Evolutionary conservation across 805 yeast genomes (phyloP).

Genomic region (Candida silvicultrix): DNA sequence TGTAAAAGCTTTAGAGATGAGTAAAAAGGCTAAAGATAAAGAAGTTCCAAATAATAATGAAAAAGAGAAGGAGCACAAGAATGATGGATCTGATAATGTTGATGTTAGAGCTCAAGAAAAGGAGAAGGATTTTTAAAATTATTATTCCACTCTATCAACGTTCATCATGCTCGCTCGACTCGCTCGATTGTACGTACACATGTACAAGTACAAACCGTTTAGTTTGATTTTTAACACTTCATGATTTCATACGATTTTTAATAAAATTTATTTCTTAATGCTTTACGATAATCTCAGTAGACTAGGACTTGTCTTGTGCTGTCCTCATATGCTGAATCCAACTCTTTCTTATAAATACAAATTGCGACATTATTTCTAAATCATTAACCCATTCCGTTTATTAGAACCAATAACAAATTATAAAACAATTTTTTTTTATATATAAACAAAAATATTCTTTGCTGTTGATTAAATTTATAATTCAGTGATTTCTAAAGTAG

Average conservation of each 20-base stretch:
- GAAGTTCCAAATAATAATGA: conserved; percentile 2
- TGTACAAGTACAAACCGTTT: too few species aligned
- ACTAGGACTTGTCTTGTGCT: too few species aligned
- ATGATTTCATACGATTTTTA: neutral
- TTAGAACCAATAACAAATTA: neutral
- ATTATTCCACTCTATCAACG: too few species aligned
- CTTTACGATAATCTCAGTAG: neutral
- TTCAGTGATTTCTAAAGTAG: conserved; percentile 69
- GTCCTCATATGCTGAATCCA: too few species aligned
- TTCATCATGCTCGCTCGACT: too few species aligned
- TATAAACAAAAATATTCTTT: too few species aligned
- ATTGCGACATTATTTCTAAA: neutral
- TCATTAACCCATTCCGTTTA: conserved; percentile 1
- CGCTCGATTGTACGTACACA: too few species aligned
- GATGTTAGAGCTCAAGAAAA: neutral
- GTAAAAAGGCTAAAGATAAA: conserved; percentile 6
- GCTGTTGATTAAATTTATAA: conserved; percentile 25
- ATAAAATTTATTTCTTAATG: neutral
- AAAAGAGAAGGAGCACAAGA: neutral
- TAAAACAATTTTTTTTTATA: neutral
- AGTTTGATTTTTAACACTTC: neutral
- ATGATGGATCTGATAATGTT: neutral
- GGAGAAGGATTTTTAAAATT: too few species aligned
- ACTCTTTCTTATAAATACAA: neutral
- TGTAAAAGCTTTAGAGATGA: conserved; percentile 14